A percentile compares a stretch with the other conserved stretches of the same genome.
phyloP scores from a whole-genome alignment of 805 yeast genomes.

The Kodamaea sagamina region DNA sequence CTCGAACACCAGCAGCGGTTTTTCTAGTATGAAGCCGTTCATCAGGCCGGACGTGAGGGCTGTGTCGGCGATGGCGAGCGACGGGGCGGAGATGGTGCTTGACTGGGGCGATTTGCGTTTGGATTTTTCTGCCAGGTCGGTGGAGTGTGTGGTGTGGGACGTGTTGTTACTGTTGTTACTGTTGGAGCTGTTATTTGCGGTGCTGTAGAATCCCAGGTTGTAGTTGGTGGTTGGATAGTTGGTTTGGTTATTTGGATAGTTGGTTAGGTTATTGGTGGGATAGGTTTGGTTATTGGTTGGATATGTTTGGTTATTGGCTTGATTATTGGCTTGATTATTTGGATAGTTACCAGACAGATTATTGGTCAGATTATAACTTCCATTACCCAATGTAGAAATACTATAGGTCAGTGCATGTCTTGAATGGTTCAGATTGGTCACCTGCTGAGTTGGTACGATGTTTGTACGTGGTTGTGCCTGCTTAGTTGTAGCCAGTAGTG shows the following conservation, averaged over 20 bases:
- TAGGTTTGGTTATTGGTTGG: too few species aligned
- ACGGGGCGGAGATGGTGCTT: slow-evolving; percentile 18
- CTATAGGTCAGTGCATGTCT: slow-evolving; percentile 44
- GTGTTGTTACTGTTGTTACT: slow-evolving; percentile 8
- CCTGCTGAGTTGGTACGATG: slow-evolving; percentile 33
- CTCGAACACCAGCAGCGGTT: slow-evolving; percentile 64
- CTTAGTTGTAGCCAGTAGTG: too few species aligned
- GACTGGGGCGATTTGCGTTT: slow-evolving; percentile 17
- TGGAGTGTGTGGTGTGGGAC: slow-evolving; percentile 1
- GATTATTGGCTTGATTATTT: too few species aligned
- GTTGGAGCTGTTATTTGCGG: slow-evolving; percentile 11
- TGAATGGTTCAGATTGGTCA: slow-evolving; percentile 35
- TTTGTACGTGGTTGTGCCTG: slow-evolving; percentile 16
- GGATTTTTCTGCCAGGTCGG: slow-evolving; percentile 18
- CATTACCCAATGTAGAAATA: slow-evolving; percentile 25
- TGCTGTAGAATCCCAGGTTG: slow-evolving; percentile 8
- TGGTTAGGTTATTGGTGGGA: too few species aligned
- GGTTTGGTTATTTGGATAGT: too few species aligned
- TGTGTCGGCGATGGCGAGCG: slow-evolving; percentile 21
- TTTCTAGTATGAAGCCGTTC: slow-evolving; percentile 50
- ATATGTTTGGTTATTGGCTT: too few species aligned
- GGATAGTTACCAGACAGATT: too few species aligned
- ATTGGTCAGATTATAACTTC: slow-evolving; percentile 13
- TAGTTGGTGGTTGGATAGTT: slow-evolving; percentile 6
- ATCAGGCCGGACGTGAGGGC: slow-evolving; percentile 17